Conservation (phyloP, 2,329 filamentous ascomycete species). For the Gaeumannomyces sp. region DNA sequence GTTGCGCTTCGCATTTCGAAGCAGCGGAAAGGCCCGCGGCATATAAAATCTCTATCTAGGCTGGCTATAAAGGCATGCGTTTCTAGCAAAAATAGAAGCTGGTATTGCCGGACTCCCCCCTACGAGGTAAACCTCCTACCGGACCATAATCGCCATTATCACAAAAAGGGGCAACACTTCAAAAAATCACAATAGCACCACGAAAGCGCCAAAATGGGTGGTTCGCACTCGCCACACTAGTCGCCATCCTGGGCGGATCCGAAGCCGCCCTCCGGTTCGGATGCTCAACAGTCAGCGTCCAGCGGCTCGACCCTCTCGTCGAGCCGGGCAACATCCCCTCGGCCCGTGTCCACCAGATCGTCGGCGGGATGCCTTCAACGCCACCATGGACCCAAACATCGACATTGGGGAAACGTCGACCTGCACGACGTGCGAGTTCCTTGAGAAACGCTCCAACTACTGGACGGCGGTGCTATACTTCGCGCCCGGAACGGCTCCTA, state of each 20-base stretch:
- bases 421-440: conserved; percentile 28
- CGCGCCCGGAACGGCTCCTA: conserved; percentile 17
- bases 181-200: too few relatives aligned
- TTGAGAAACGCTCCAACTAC: conserved; percentile 28
- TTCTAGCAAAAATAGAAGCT: too few relatives aligned
- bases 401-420: conserved; percentile 23
- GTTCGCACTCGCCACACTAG: conserved; percentile 16
- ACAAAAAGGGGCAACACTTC: too few relatives aligned
- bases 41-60: too few relatives aligned
- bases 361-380: conserved; percentile 20
- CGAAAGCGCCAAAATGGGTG: conserved; percentile 15
- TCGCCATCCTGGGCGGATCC: conserved; percentile 12
- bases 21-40: too few relatives aligned
- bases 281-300: conserved; percentile 23
- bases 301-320: conserved; percentile 23
- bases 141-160: too few relatives aligned
- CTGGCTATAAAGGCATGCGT: too few relatives aligned
- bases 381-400: conserved; percentile 17
- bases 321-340: conserved; percentile 17
- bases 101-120: too few relatives aligned
- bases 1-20: too few relatives aligned
- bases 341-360: conserved; percentile 19
- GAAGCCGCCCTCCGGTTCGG: conserved; percentile 23
- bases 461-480: conserved; percentile 25
- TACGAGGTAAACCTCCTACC: too few relatives aligned